Base-by-base conservation (phyloP, 305 asterid species). In the Fraxinus paxiana region DNA sequence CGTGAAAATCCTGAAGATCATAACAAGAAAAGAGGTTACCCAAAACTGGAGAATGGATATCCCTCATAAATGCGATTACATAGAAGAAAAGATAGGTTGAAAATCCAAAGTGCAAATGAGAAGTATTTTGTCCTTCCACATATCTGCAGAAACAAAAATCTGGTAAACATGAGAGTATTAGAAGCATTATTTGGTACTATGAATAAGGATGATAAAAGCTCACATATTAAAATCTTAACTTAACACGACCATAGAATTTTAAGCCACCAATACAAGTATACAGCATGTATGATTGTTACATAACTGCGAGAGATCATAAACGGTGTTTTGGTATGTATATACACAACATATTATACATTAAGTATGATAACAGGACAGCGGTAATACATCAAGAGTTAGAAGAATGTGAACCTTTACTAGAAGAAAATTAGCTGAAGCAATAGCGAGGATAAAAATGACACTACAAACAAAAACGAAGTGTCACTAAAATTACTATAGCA, bases 11-110 rank as follows among this genome's bases (percentile, higher is more conserved):
- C 73, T 31, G 73, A 22, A 78, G 18, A 82, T 82, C 46, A 63
- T 37, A 61, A 34, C 75, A 82, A 82, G 77, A 77, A 72, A 54
- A 83, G 56, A 81, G 74, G 89, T 88, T 82, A 94, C 99, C 98
- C 97, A 82, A 96, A 89, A 86, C 86, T 92, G 84, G 97, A 89
- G 90, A 96, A 96, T 20, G 77, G 88, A 82, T 92, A 96, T 85
- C 98, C 98, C 85, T 89, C 99, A 87, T 90, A 94, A 46, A 94
- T 86, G 76, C 98, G 98, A 86, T 96, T 96, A 75, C 89, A 89
- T 75, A 93, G 76, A 80, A 96, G 94, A 87, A 96, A 89, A 67
- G 93, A 87, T 15, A 96, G 86, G 88, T 94, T 96, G 83, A 92
- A 93, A 69, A 85, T 79, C 99, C 99, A 96, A 63, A 96, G 89